Conservation (phyloP, 2,329 filamentous ascomycete species). For the Uncinocarpus reesii region DNA sequence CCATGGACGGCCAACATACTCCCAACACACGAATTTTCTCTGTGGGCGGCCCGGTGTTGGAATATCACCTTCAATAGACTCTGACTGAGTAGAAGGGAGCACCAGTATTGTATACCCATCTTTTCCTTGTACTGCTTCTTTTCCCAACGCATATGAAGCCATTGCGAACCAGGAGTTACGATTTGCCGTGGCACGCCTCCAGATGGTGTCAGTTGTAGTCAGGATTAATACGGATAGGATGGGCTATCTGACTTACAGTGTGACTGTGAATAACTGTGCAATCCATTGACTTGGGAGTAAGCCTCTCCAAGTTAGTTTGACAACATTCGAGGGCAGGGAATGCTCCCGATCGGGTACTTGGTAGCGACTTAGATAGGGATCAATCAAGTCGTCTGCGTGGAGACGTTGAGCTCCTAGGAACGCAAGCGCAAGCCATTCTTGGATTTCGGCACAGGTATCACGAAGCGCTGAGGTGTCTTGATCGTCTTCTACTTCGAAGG, state of each 20-base stretch:
- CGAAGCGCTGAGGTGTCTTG: slow-evolving; percentile 42
- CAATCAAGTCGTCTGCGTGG: slow-evolving; percentile 29
- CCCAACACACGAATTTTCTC: slow-evolving; percentile 30
- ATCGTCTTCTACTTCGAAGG: slow-evolving; percentile 9
- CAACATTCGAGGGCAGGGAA: slow-evolving; percentile 20
- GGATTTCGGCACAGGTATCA: slow-evolving; percentile 48
- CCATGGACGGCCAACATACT: slow-evolving; percentile 28
- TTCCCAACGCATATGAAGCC: slow-evolving; percentile 26
- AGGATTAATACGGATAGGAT: neutral
- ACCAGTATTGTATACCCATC: slow-evolving; percentile 32
- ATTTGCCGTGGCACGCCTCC: slow-evolving; percentile 7
- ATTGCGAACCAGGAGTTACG: slow-evolving; percentile 29
- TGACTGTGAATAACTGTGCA: slow-evolving; percentile 26
- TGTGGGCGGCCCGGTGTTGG: neutral
- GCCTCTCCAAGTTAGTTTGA: slow-evolving; percentile 37
- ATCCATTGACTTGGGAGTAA: slow-evolving; percentile 35
- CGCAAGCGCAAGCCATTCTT: slow-evolving; percentile 54
- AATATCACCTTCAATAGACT: neutral
- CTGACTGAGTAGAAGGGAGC: slow-evolving; percentile 2
- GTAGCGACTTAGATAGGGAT: slow-evolving; percentile 39
- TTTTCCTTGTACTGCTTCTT: slow-evolving; percentile 30
- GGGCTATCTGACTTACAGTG: slow-evolving; percentile 26
- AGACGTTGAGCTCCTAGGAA: slow-evolving; percentile 36
- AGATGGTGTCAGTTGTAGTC: slow-evolving; percentile 3
- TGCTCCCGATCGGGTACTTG: slow-evolving; percentile 27